Evolutionary conservation across 2,329 filamentous ascomycete genomes (phyloP).

Genomic region (Chaetomium sp.): DNA sequence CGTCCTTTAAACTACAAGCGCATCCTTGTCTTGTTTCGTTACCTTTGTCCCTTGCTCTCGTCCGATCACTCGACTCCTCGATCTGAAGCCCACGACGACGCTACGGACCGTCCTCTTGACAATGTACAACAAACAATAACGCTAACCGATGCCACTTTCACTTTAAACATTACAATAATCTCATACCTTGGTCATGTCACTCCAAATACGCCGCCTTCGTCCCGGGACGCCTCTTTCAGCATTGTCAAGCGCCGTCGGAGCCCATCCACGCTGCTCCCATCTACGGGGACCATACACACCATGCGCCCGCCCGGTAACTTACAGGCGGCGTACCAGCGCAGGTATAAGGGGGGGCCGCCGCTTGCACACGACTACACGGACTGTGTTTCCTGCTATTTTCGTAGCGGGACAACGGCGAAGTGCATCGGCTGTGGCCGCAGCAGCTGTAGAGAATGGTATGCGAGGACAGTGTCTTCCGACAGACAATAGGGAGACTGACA

Average conservation of each 20-base stretch:
- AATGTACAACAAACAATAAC: conserved; percentile 9
- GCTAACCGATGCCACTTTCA: not conserved
- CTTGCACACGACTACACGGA: conserved; percentile 8
- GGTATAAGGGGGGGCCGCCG: not conserved
- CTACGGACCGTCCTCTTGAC: not conserved
- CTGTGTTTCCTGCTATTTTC: conserved; percentile 15
- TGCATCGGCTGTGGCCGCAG: conserved; percentile 16
- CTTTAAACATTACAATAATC: not conserved
- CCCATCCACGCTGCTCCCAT: conserved; percentile 8
- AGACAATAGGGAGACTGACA: conserved; percentile 1
- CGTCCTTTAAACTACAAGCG: no score
- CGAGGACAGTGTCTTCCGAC: not conserved
- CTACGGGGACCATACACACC: conserved; percentile 15
- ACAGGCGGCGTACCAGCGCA: not conserved
- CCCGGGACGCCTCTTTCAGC: conserved; percentile 1
- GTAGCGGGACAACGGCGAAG: conserved; percentile 15
- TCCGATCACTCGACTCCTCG: no score
- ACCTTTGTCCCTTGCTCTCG: no score
- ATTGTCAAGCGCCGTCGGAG: conserved; percentile 1
- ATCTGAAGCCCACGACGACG: no score
- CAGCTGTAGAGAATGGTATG: conserved; percentile 17
- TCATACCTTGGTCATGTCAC: not conserved
- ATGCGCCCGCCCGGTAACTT: conserved; percentile 5
- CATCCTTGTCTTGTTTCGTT: no score
- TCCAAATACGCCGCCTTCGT: not conserved